A percentile compares a stretch with the other conserved stretches of the same genome.
Conservation (phyloP, 345 rosid genomes). For the Combretum micranthum region DNA sequence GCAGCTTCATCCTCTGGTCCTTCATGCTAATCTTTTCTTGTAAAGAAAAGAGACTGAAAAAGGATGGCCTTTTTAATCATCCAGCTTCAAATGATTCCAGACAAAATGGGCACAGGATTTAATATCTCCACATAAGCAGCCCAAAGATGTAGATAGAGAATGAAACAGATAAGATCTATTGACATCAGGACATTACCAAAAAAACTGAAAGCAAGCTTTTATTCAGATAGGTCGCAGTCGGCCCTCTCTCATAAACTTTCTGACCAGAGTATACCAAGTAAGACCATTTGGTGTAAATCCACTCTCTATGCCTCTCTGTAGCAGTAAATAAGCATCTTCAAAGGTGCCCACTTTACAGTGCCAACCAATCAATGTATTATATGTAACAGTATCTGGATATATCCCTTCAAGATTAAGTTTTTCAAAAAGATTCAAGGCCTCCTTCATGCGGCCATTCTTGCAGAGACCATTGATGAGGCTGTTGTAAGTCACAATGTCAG, state of each 20-base stretch:
- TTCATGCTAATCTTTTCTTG: too few species aligned
- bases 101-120: too few species aligned
- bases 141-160: too few species aligned
- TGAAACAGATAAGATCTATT: too few species aligned
- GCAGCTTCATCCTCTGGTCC: too few species aligned
- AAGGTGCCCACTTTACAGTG: slow-evolving; percentile 51
- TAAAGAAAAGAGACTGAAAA: too few species aligned
- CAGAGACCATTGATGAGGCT: slow-evolving; percentile 79
- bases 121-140: too few species aligned
- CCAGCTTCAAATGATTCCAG: too few species aligned
- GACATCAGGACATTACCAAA: too few species aligned
- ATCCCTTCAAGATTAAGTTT: slow-evolving; percentile 64
- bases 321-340: slow-evolving; percentile 53
- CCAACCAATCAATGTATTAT: slow-evolving; percentile 76
- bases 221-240: too few species aligned
- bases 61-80: too few species aligned
- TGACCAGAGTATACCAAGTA: slow-evolving; percentile 67
- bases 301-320: slow-evolving; percentile 39
- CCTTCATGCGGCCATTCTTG: slow-evolving; percentile 40
- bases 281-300: slow-evolving; percentile 54
- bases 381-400: slow-evolving; percentile 64
- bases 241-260: slow-evolving; percentile 18
- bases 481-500: slow-evolving; percentile 77
- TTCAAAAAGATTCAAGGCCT: slow-evolving; percentile 58
- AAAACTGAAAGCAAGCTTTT: too few species aligned